Evolutionary conservation across 2,329 filamentous ascomycete species (phyloP), one percentile per base, ranked within the genome.

Genomic region (Colletotrichum neosansevieriae): DNA sequence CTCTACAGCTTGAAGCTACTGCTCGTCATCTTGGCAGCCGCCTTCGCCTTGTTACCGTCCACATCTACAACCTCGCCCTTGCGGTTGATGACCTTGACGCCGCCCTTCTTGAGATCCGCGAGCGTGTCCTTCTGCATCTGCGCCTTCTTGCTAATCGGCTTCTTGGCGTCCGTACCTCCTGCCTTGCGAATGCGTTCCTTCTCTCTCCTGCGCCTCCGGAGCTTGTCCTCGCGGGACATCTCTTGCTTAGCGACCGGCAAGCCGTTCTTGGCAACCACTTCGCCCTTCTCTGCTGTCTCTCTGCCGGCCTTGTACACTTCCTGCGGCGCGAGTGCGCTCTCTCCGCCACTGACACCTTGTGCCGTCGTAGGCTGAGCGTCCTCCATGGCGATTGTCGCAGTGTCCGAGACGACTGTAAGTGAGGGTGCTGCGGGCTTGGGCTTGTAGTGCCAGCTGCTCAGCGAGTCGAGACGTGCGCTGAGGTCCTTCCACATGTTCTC

Each of bases 381-480:
- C 82, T 99, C 96, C 92, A 98, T 97, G 72, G 88, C 87, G 72
- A 98, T 91, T 3, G 93, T 94, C n/a, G 94, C 93, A 4, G 96
- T 93, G 79, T 98, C 95, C 29, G 93, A 88, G 38, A 98, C 91
- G 63, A 98, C 92, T 49, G 93, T 94, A 71, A 99, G 88, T 51
- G 89, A 88, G n/a, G 93, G 89, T 58, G 91, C 91, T 2, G 91
- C 87, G 11, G 93, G 91, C 82, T 94, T 97, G 61, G 96, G 96
- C 79, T 93, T 94, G 87, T 97, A 98, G 81, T 98, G 92, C 91
- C 94, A 97, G 78, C 92, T 97, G 79, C 91, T 94, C 71, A 99
- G 89, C 29, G 93, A 89, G 79, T 99, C 96, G 63, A 99, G 89
- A 71, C 93, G 92, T 51, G 87, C 88, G 75, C 88, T 90, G 60